Conservation (phyloP, 306 rosid species). For the Inga laurina region DNA sequence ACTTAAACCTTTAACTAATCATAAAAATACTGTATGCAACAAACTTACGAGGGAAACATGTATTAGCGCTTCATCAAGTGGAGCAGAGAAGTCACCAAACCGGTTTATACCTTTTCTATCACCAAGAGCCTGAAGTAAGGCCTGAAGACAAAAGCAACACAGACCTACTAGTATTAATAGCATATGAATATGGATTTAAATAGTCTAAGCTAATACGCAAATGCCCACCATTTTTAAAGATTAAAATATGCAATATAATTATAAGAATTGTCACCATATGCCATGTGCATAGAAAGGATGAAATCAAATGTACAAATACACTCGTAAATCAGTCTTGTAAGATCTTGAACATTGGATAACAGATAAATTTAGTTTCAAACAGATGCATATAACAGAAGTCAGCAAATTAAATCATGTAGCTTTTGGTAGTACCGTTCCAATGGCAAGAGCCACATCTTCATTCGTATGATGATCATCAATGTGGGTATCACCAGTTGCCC, state of each 20-base stretch:
- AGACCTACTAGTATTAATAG: slow-evolving; percentile 21
- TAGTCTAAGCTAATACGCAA: not conserved
- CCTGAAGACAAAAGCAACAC: slow-evolving; percentile 52
- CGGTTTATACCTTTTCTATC: slow-evolving; percentile 95
- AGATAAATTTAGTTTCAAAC: not conserved
- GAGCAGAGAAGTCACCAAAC: slow-evolving; percentile 95
- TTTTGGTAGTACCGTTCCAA: slow-evolving; percentile 7
- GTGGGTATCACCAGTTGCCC: slow-evolving; percentile 10
- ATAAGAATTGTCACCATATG: not conserved
- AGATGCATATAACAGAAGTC: not conserved
- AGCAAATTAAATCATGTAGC: not conserved
- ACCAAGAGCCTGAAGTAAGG: slow-evolving; percentile 87
- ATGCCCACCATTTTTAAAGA: slow-evolving; percentile 5
- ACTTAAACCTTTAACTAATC: not conserved
- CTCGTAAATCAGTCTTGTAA: not conserved
- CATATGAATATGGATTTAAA: slow-evolving; percentile 4
- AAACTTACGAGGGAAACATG: slow-evolving; percentile 82
- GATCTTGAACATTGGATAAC: not conserved
- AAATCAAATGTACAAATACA: not conserved
- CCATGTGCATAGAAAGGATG: not conserved
- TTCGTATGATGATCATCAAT: slow-evolving; percentile 16
- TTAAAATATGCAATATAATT: not conserved
- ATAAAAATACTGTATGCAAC: slow-evolving; percentile 4
- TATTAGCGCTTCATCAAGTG: slow-evolving; percentile 93
- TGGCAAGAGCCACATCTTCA: slow-evolving; percentile 18